Conservation (phyloP, 1,284 basidiomycete species). For the Ganoderma resinaceum region DNA sequence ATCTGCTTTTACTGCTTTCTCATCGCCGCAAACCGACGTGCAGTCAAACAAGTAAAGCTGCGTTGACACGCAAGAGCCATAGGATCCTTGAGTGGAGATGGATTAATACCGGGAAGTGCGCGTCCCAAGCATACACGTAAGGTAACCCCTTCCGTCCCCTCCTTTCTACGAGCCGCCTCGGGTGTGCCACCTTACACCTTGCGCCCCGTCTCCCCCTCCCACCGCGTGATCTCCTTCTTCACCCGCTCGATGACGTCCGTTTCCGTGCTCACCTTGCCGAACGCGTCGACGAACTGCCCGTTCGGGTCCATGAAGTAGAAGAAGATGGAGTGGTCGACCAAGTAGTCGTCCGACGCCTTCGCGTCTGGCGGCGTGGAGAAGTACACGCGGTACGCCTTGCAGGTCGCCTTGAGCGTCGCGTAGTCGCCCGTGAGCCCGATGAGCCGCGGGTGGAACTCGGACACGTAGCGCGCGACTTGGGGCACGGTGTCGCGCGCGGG, state of each 20-base stretch:
- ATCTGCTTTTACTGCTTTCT: conserved; percentile 17
- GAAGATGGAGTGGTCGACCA: conserved; percentile 97
- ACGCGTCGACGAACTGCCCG: conserved; percentile 96
- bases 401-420: conserved; percentile 85
- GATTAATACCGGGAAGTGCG: neutral
- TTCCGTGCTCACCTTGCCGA: conserved; percentile 83
- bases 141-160: conserved; percentile 7
- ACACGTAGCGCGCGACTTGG: conserved; percentile 65
- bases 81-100: conserved; percentile 8
- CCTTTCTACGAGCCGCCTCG: neutral
- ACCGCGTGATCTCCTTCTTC: conserved; percentile 62
- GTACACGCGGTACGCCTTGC: conserved; percentile 97
- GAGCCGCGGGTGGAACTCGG: conserved; percentile 92
- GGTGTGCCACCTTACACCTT: conserved; percentile 35
- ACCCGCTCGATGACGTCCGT: conserved; percentile 76
- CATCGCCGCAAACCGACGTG: neutral
- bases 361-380: conserved; percentile 97
- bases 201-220: conserved; percentile 52
- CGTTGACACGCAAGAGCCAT: neutral
- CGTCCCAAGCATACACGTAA: conserved; percentile 12
- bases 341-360: conserved; percentile 88
- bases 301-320: conserved; percentile 99
- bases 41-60: neutral
- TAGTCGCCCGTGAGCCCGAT: conserved; percentile 91
- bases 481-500: conserved; percentile 87